Percentiles rank a stretch among this genome's conserved stretches.
phyloP scores from a whole-genome alignment of 2,329 filamentous ascomycete species.

The Pseudogymnoascus sp. region DNA sequence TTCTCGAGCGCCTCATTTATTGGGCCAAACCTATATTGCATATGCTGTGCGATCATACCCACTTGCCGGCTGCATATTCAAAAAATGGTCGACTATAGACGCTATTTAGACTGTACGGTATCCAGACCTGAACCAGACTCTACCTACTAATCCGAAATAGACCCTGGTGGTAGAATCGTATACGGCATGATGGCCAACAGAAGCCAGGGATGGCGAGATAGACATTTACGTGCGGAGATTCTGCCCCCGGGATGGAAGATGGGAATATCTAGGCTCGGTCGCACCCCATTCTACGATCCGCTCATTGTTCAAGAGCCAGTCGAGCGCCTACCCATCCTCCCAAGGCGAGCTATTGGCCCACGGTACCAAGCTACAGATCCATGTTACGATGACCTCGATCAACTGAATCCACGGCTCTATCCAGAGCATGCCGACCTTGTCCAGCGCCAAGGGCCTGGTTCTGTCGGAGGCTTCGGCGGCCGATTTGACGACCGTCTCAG shows the following conservation, averaged over 20 bases:
- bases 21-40: not conserved
- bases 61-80: not conserved
- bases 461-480: not conserved
- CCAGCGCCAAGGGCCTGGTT: not conserved
- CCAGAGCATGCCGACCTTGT: not conserved
- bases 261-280: not conserved
- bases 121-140: not conserved
- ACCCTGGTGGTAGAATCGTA: not conserved
- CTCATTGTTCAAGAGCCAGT: constrained; percentile 2
- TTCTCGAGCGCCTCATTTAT: not conserved
- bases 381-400: not conserved
- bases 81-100: constrained; percentile 6
- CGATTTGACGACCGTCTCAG: not conserved
- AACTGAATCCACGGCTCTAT: not conserved
- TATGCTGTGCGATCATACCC: not conserved
- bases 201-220: not conserved
- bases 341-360: not conserved
- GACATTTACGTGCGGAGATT: not conserved
- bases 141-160: constrained; percentile 1
- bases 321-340: not conserved
- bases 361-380: not conserved
- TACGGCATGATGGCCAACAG: constrained; percentile 8
- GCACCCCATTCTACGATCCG: not conserved
- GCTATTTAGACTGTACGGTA: constrained; percentile 1
- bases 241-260: constrained; percentile 8